Evolutionary conservation across 1,139 yeast genomes (phyloP).

Genomic region (Kluyveromyces sp.): DNA sequence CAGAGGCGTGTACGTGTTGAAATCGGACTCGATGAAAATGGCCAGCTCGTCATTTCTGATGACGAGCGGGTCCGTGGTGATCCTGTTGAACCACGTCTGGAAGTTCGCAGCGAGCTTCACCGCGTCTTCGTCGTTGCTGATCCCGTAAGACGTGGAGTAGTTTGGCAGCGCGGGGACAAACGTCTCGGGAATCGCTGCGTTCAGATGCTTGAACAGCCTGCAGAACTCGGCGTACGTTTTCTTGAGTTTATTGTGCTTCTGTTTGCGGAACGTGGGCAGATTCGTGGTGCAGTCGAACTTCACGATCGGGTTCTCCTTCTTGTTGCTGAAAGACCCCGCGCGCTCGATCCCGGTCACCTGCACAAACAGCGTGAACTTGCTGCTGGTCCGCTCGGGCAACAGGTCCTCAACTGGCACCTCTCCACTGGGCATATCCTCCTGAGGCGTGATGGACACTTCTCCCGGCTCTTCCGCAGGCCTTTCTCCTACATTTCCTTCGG

Average conservation of each 20-base stretch:
- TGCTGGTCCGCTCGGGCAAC: conserved; percentile 23
- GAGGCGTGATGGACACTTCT: no score
- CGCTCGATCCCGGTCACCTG: conserved; percentile 34
- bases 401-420: conserved; percentile 9
- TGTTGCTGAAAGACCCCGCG: conserved; percentile 31
- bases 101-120: conserved; percentile 50
- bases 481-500: neutral
- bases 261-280: conserved; percentile 70
- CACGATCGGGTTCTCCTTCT: conserved; percentile 35
- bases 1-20: conserved; percentile 63
- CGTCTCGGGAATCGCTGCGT: conserved; percentile 80
- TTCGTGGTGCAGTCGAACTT: conserved; percentile 41
- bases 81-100: conserved; percentile 83
- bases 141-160: conserved; percentile 68
- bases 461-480: neutral
- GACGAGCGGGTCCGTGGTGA: conserved; percentile 67
- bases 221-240: conserved; percentile 75
- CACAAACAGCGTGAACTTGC: conserved; percentile 23
- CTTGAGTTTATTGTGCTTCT: conserved; percentile 63
- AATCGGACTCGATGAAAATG: conserved; percentile 81
- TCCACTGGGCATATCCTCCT: no score
- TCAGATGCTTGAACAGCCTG: conserved; percentile 68
- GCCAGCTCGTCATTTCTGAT: conserved; percentile 84
- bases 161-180: conserved; percentile 86
- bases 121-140: conserved; percentile 76